Evolutionary conservation across 2,329 filamentous ascomycete genomes (phyloP), one percentile per base, ranked within the genome.

Genomic region (Microdochium bolleyi): DNA sequence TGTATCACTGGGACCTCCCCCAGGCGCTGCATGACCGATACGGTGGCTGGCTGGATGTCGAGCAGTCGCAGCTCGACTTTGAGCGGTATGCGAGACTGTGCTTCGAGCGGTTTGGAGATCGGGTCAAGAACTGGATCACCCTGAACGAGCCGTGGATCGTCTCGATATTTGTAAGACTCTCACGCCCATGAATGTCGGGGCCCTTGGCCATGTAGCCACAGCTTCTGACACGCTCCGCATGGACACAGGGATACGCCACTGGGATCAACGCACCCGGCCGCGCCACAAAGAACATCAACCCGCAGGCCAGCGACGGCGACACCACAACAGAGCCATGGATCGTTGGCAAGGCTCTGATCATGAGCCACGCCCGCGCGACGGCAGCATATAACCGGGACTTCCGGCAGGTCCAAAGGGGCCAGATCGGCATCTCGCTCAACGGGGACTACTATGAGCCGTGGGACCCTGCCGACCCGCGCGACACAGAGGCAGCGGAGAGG

Each of bases 1-100:
- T 87, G 1, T 85, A 80, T 60, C 84, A 87, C 62, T 86, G 83
- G 82, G 83, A 87, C 50, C 25, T 51, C 49, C 70, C 70, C 0
- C 67, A 69, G 14, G 62, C 49, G 0, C 61, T 72, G 0, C 61
- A 72, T 30, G 65, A 70, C 22, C 59, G 68, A 0, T 72, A 72
- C 5, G 66, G 68, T 0, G 69, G 68, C 0, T 65, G 63, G 59
- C 41, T 71, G 4, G 58, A 70, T 34, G 62, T 62, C 5, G 57
- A 61, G 2, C 59, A 69, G 49, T 64, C 63, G 0, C 59, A 64
- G 14, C 57, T 57, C 5, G 69, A 71, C 52, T 70, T 71, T 52
- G 67, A 68, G 54, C 53, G 61, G 2, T 73, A 69, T 51, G 68
- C 70, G 0, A 57, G 66, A 2, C 50, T 72, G 2, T 69, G 68